phyloP scores from a whole-genome alignment of 1,139 yeast species.

The Yamadazyma taylorii region DNA sequence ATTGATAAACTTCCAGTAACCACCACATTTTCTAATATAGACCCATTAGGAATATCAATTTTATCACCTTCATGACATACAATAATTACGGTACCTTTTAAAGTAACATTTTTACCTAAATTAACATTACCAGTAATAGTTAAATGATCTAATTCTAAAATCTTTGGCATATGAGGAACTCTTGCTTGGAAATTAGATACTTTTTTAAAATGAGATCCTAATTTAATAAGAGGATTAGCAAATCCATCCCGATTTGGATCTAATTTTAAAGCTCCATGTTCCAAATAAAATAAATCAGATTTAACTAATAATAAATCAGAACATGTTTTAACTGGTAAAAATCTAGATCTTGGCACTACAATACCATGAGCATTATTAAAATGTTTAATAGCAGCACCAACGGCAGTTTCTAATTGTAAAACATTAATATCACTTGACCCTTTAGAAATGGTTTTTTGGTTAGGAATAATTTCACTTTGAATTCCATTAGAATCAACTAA shows the following conservation, averaged over 20 bases:
- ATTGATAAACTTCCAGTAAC: conserved; percentile 96
- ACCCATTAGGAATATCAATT: conserved; percentile 96
- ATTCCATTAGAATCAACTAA: conserved; percentile 83
- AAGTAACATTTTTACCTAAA: conserved; percentile 85
- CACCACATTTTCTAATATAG: conserved; percentile 91
- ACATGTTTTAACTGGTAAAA: conserved; percentile 96
- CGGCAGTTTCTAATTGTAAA: conserved; percentile 95
- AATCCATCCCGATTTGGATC: conserved; percentile 84
- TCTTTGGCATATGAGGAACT: conserved; percentile 94
- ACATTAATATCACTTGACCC: conserved; percentile 83
- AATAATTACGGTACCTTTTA: conserved; percentile 96
- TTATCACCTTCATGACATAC: conserved; percentile 97
- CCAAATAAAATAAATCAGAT: conserved; percentile 89
- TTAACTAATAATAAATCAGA: conserved; percentile 92
- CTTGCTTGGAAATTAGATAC: conserved; percentile 88
- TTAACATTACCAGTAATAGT: conserved; percentile 96
- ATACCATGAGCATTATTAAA: conserved; percentile 96
- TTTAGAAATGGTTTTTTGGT: conserved; percentile 75
- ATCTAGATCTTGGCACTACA: conserved; percentile 96
- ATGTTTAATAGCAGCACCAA: conserved; percentile 98
- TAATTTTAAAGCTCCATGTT: conserved; percentile 87
- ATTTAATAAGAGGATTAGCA: conserved; percentile 90
- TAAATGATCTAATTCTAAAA: conserved; percentile 92
- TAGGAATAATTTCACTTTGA: conserved; percentile 93
- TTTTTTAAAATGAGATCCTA: conserved; percentile 95